Evolutionary conservation across 2,329 filamentous ascomycete genomes (phyloP).

Genomic region (Chaetomiaceae sp.): DNA sequence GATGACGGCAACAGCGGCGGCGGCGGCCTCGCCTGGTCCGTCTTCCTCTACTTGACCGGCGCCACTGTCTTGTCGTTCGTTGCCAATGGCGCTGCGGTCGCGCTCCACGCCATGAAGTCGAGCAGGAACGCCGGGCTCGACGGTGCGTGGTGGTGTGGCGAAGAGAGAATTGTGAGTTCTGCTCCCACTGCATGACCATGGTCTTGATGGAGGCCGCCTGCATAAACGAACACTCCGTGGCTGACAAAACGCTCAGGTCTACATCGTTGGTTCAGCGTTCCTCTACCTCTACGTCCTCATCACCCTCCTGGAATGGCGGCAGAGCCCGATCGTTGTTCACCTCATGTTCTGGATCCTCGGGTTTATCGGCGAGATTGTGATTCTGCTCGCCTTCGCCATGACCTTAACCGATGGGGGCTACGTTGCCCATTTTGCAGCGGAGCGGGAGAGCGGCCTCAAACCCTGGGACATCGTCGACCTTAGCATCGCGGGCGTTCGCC

Average conservation of each 20-base stretch:
- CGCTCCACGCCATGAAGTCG: constrained; percentile 66
- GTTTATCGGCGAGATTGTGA: constrained; percentile 65
- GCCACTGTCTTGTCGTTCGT: constrained; percentile 71
- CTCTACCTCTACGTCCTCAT: constrained; percentile 82
- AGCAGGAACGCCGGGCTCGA: constrained; percentile 38
- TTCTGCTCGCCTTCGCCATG: constrained; percentile 64
- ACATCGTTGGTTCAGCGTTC: constrained; percentile 79
- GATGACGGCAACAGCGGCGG: constrained; percentile 56
- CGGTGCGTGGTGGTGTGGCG: constrained; percentile 76
- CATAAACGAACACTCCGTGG: background rate
- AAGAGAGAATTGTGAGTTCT: constrained; percentile 38
- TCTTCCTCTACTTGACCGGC: constrained; percentile 72
- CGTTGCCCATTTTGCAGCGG: constrained; percentile 34
- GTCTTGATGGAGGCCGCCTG: background rate
- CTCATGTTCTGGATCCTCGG: constrained; percentile 73
- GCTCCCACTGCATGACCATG: background rate
- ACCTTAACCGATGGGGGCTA: constrained; percentile 57
- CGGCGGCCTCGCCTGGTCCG: constrained; percentile 60
- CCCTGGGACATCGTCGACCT: constrained; percentile 63
- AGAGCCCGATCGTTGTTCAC: constrained; percentile 76
- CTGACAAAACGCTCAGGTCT: constrained; percentile 57
- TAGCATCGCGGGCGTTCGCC: constrained; percentile 61
- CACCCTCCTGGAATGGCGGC: constrained; percentile 76
- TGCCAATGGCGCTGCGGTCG: constrained; percentile 67
- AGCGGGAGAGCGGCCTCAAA: constrained; percentile 32